A percentile compares a stretch with the other conserved stretches of the same genome.
These are phyloP conservation scores for Neurospora sp. DNA, from an alignment of 495 filamentous ascomycete species.

Conservation along the genomic window DNA sequence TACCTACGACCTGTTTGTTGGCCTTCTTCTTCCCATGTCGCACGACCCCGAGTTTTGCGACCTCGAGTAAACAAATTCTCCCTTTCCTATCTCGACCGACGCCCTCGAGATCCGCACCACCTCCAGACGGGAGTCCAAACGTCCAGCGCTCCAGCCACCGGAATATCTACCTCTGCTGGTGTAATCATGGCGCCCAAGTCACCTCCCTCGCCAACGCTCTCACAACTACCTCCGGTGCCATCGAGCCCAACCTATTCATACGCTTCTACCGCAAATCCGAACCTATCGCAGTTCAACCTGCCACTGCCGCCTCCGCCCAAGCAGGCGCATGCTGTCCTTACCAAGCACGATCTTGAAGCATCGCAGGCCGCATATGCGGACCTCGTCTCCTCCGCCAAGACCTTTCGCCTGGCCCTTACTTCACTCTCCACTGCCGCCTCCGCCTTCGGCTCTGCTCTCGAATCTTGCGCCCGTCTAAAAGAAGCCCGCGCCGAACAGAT, in stretches of 20 bases:
- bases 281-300: constrained; percentile 43
- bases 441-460: constrained; percentile 50
- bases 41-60: background rate
- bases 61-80: background rate
- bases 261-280: constrained; percentile 48
- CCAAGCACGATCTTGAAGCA: constrained; percentile 48
- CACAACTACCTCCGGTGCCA: constrained; percentile 43
- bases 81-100: background rate
- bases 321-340: constrained; percentile 45
- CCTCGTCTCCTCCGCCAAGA: constrained; percentile 47
- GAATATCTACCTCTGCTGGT: background rate
- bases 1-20: background rate
- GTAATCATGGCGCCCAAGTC: constrained; percentile 15
- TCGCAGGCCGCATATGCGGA: constrained; percentile 52
- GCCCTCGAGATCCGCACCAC: background rate
- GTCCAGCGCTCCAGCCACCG: background rate
- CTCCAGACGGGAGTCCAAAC: background rate
- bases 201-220: constrained; percentile 37
- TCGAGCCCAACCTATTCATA: constrained; percentile 50
- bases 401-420: constrained; percentile 48
- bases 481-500: constrained; percentile 44
- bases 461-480: constrained; percentile 54
- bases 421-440: constrained; percentile 47
- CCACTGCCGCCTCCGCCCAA: constrained; percentile 47
- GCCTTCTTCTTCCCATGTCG: background rate